A percentile compares a stretch with the other conserved stretches of the same genome.
Evolutionary conservation across 495 filamentous ascomycete species (phyloP).

Genomic region (Chlorociboria aeruginascens): DNA sequence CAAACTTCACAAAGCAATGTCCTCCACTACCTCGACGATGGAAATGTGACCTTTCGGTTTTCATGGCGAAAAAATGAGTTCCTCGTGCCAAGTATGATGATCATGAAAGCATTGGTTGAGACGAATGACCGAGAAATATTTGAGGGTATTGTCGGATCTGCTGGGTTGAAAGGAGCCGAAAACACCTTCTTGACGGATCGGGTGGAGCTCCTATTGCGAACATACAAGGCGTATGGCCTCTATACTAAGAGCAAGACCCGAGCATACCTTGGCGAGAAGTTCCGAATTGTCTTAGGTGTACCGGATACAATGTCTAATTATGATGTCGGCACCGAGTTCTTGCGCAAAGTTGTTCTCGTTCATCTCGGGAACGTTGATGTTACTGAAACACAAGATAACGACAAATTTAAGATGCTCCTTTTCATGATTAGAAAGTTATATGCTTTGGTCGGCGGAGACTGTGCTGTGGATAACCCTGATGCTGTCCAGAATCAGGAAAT

Average conservation of each 20-base stretch:
- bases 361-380: constrained; percentile 78
- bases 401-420: constrained; percentile 89
- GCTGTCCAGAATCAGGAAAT: constrained; percentile 91
- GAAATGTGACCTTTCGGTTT: constrained; percentile 92
- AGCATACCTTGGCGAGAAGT: constrained; percentile 76
- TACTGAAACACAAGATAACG: constrained; percentile 65
- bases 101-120: constrained; percentile 86
- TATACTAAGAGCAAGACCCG: constrained; percentile 68
- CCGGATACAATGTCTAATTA: constrained; percentile 71
- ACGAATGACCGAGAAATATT: constrained; percentile 96
- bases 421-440: constrained; percentile 98
- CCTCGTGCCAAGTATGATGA: constrained; percentile 88
- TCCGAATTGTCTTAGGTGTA: constrained; percentile 72
- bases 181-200: constrained; percentile 94
- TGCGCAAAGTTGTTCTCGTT: constrained; percentile 79
- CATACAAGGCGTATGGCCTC: constrained; percentile 80
- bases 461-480: constrained; percentile 88
- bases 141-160: constrained; percentile 67
- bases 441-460: constrained; percentile 81
- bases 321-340: constrained; percentile 78
- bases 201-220: constrained; percentile 81
- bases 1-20: constrained; percentile 97
- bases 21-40: constrained; percentile 87
- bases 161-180: constrained; percentile 58
- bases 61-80: constrained; percentile 98